phyloP scores from a whole-genome alignment of 1,139 yeast species.

The Petasospora fabianii region DNA sequence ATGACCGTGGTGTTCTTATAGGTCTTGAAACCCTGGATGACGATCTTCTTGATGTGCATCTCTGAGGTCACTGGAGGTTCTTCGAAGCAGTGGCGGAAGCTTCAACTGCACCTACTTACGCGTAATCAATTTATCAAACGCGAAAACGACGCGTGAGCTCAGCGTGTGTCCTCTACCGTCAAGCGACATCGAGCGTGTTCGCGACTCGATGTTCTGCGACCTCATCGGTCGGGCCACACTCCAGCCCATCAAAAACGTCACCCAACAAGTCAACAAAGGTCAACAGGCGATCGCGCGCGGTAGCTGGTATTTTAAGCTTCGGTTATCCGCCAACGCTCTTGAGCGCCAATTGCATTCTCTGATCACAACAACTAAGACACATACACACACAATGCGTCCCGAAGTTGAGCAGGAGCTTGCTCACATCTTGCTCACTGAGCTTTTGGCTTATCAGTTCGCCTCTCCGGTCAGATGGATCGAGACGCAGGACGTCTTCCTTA shows the following conservation, averaged over 20 bases:
- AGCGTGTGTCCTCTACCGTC: background rate
- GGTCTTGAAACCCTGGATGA: conserved; percentile 92
- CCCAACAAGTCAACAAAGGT: conserved; percentile 10
- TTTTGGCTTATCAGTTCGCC: conserved; percentile 96
- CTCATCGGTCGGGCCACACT: conserved; percentile 6
- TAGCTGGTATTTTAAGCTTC: background rate
- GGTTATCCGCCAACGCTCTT: no score
- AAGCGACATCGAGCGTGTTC: background rate
- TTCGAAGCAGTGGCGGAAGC: no score
- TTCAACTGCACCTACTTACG: background rate
- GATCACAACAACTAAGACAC: background rate
- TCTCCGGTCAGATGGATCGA: conserved; percentile 99
- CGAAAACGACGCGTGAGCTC: conserved; percentile 9
- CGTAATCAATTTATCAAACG: background rate
- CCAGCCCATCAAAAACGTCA: conserved; percentile 1
- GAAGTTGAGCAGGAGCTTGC: conserved; percentile 98
- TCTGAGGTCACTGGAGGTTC: background rate
- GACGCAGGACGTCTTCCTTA: conserved; percentile 95
- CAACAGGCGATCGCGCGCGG: background rate
- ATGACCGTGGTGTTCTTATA: conserved; percentile 81
- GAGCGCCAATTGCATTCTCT: no score
- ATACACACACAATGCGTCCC: conserved; percentile 65
- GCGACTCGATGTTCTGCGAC: background rate
- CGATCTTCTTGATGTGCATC: conserved; percentile 46
- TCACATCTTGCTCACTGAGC: conserved; percentile 88